phyloP scores from a whole-genome alignment of 768 basidiomycete genomes.

The Rhizopogon vulgaris region DNA sequence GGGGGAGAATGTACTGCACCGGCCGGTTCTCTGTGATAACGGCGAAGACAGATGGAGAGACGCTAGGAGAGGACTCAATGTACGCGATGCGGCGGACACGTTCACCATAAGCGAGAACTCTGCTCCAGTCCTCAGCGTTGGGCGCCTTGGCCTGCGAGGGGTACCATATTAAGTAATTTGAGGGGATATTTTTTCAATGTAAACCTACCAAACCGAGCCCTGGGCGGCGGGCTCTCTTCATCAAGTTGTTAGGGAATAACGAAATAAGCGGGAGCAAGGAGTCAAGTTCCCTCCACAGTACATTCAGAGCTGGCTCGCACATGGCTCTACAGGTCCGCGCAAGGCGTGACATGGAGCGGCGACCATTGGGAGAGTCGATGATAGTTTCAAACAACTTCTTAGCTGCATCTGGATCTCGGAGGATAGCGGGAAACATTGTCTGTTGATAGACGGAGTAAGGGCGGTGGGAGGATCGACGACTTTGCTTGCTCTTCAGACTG shows the following conservation, averaged over 20 bases:
- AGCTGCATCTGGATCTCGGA: conserved; percentile 58
- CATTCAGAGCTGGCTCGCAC: conserved; percentile 62
- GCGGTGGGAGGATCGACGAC: conserved; percentile 26
- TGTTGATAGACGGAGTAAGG: conserved; percentile 44
- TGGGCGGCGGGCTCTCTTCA: conserved; percentile 67
- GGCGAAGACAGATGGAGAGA: conserved; percentile 61
- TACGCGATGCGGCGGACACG: conserved; percentile 66
- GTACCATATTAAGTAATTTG: conserved; percentile 2
- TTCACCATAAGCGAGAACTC: conserved; percentile 58
- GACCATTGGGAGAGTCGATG: conserved; percentile 55
- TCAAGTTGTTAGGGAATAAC: conserved; percentile 59
- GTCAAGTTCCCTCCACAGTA: conserved; percentile 76
- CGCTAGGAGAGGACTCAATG: conserved; percentile 57
- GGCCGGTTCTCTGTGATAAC: conserved; percentile 62
- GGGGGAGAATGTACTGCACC: conserved; percentile 57
- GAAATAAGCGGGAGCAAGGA: conserved; percentile 67
- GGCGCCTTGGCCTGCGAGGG: conserved; percentile 48
- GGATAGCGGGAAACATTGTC: conserved; percentile 47
- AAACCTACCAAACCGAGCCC: conserved; percentile 69
- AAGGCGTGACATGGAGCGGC: conserved; percentile 61
- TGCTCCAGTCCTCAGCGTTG: conserved; percentile 64
- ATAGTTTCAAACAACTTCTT: conserved; percentile 46
- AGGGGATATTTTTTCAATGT: background rate
- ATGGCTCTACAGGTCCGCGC: conserved; percentile 72
- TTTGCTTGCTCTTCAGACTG: conserved; percentile 21